phyloP scores from a whole-genome alignment of 2,329 filamentous ascomycete genomes.

The Xylariales sp. region DNA sequence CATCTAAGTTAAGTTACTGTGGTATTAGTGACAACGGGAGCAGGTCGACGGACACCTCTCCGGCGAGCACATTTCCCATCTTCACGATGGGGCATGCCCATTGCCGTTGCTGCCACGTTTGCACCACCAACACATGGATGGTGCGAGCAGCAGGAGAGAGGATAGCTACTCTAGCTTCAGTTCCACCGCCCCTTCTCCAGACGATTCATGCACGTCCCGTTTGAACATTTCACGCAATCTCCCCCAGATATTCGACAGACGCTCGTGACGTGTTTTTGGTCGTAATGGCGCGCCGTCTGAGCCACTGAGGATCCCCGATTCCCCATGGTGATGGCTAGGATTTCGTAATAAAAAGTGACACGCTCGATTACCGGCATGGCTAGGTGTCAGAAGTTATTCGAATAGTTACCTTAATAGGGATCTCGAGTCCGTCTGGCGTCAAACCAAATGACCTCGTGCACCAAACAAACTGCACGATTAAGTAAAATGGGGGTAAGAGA shows the following conservation, averaged over 20 bases:
- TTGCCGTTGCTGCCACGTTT: too few species aligned
- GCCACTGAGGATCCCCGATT: conserved; percentile 1
- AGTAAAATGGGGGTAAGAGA: conserved; percentile 30
- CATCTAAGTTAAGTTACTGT: too few species aligned
- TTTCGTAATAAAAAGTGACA: conserved; percentile 7
- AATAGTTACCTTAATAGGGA: conserved; percentile 5
- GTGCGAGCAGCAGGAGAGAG: too few species aligned
- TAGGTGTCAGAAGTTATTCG: conserved; percentile 20
- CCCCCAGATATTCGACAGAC: conserved; percentile 8
- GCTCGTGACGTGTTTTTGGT: conserved; percentile 11
- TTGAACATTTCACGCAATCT: conserved; percentile 10
- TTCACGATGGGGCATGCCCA: too few species aligned
- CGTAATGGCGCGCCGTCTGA: conserved; percentile 1
- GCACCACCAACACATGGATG: too few species aligned
- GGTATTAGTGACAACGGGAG: too few species aligned
- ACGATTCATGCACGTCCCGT: too few species aligned
- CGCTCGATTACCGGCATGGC: conserved; percentile 7
- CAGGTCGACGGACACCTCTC: too few species aligned
- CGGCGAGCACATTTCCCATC: too few species aligned
- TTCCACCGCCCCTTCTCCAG: too few species aligned
- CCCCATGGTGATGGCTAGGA: background rate
- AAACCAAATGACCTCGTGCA: conserved; percentile 18
- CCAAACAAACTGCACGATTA: conserved; percentile 18
- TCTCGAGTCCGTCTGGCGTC: conserved; percentile 18
- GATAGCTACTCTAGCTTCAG: conserved; percentile 3